Evolutionary conservation across 495 filamentous ascomycete genomes (phyloP), one percentile per base, ranked within the genome.

Genomic region (Lichina pygmaea): DNA sequence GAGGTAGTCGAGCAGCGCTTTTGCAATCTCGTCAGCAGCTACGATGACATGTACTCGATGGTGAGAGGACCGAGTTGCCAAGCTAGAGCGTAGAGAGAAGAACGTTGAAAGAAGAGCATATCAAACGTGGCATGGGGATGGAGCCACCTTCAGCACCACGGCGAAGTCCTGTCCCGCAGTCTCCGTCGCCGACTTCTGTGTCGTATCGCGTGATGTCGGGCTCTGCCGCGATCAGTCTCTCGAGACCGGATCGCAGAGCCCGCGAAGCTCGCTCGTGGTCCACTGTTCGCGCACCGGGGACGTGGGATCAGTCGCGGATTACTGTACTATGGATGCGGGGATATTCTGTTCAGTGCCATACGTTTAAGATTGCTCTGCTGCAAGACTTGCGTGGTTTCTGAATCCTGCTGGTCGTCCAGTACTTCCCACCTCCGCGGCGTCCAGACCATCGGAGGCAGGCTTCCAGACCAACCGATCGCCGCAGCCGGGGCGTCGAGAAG

Each of bases 171-270:
- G 84, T 76, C 0, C 89, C 89, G 58, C 89, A 97, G 61, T 97
- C 89, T 39, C 89, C 89, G 57, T 97, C 89, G 43, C 89, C 89
- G 43, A 93, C 84, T 30, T 92, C 71, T 1, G 83, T 91, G 55
- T 97, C 89, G 56, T 75, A 94, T 46, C 67, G 74, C 7, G 91
- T 94, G 31, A 95, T 70, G 46, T 85, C 73, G 5, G 80, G 73
- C 54, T 97, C 89, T 1, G 72, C 80, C 0, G 62, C 66, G 48
- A 94, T 78, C 41, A 95, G 57, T 40, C 65, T 64, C 44, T 79
- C 60, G 11, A 94, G 65, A 3, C 70, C 86, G n/a, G 66, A 57
- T n/a, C 60, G 60, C 7, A 95, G 62, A 8, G 67, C 67, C 34
- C 65, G 64, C 52, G 68, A 72, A 11, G 82, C 66, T 7, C 61